Percentiles rank a stretch among this genome's conserved stretches.
Evolutionary conservation across 2,329 filamentous ascomycete genomes (phyloP).

Genomic region (Exophiala spinifera): DNA sequence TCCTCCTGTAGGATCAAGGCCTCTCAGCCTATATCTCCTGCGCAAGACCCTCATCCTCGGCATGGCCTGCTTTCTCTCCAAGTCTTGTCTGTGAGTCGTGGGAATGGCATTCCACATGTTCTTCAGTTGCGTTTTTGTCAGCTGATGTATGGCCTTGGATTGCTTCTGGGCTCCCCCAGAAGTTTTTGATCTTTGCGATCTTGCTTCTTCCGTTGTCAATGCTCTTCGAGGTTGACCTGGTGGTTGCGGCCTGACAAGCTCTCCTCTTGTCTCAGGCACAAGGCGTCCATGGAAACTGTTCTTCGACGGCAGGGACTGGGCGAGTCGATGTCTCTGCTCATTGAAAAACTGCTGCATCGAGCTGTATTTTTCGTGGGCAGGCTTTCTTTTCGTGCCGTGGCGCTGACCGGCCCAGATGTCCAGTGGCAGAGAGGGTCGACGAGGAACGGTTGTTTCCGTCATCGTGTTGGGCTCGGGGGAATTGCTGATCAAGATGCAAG

Average conservation of each 20-base stretch:
- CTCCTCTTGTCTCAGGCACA: not conserved
- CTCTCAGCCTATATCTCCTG: not conserved
- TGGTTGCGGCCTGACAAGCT: not conserved
- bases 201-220: not conserved
- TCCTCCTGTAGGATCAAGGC: not conserved
- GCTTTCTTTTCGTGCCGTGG: not conserved
- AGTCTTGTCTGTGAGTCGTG: not conserved
- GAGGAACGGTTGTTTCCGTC: not conserved
- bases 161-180: not conserved
- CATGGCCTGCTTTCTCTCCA: not conserved
- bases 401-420: not conserved
- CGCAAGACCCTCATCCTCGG: not conserved
- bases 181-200: not conserved
- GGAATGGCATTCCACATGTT: slow-evolving; percentile 2
- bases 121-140: not conserved
- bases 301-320: not conserved
- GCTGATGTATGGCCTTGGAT: not conserved
- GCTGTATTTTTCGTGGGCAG: slow-evolving; percentile 1
- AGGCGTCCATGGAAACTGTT: slow-evolving; percentile 4
- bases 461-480: not conserved
- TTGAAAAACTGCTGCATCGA: slow-evolving; percentile 13
- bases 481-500: not conserved
- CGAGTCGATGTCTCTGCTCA: slow-evolving; percentile 1
- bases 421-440: not conserved
- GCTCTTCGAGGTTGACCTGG: not conserved